Evolutionary conservation across 1,284 basidiomycete genomes (phyloP).

Genomic region (Leccinum proliferum): DNA sequence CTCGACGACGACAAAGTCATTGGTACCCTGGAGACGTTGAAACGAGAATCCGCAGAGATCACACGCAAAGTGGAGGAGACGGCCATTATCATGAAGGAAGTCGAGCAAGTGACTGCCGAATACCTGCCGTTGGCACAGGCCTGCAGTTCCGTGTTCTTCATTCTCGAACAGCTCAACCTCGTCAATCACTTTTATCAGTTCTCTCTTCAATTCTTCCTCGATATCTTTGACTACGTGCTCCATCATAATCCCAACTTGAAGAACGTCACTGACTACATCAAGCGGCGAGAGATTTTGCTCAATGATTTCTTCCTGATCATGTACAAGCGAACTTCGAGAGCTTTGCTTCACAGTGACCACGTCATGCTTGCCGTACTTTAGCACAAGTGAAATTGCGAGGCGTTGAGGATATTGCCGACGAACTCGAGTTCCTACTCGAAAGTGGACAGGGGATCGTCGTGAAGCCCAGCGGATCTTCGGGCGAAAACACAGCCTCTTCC

Average conservation of each 20-base stretch:
- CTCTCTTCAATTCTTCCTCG: conserved; percentile 95
- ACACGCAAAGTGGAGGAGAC: conserved; percentile 98
- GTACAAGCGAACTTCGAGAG: conserved; percentile 87
- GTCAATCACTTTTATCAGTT: conserved; percentile 99
- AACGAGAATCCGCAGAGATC: conserved; percentile 96
- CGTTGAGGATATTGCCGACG: conserved; percentile 73
- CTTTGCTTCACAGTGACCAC: conserved; percentile 89
- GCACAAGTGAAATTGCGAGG: conserved; percentile 88
- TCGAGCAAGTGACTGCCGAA: conserved; percentile 92
- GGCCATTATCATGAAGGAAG: conserved; percentile 92
- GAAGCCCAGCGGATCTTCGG: conserved; percentile 31
- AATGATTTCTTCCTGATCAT: conserved; percentile 90
- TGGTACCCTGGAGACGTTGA: conserved; percentile 93
- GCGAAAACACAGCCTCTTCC: conserved; percentile 37
- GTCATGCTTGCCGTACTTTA: conserved; percentile 85
- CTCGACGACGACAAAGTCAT: conserved; percentile 99
- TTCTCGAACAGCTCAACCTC: conserved; percentile 89
- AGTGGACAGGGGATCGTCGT: conserved; percentile 67
- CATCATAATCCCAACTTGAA: conserved; percentile 88
- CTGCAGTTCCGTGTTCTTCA: conserved; percentile 97
- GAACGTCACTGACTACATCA: conserved; percentile 68
- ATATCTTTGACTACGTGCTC: conserved; percentile 95
- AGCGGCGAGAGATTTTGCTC: conserved; percentile 80
- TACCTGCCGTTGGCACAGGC: conserved; percentile 95
- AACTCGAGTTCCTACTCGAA: conserved; percentile 89